These are phyloP conservation scores for Uronychia binucleata DNA, from an alignment of 73 alveolate genomes.

Conservation along the genomic window DNA sequence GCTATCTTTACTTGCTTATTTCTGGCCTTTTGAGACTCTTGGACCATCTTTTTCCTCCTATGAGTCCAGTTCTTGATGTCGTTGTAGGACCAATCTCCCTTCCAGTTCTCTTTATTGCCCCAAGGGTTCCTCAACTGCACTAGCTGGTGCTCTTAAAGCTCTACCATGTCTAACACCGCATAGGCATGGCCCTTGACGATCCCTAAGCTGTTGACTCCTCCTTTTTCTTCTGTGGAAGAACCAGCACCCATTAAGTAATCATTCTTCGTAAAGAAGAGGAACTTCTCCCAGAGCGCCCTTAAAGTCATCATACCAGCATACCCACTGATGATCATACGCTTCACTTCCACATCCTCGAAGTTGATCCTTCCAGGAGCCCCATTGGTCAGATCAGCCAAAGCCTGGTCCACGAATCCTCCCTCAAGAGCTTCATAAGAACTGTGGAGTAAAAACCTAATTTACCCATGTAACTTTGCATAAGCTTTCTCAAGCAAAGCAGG, in stretches of 20 bases:
- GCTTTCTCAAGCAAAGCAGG: conserved; percentile 71
- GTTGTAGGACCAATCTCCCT: conserved; percentile 63
- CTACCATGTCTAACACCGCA: conserved; percentile 71
- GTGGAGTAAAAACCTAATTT: conserved; percentile 4
- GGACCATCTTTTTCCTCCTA: conserved; percentile 71
- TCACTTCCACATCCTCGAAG: conserved; percentile 11
- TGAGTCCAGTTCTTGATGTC: conserved; percentile 62
- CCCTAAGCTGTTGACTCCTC: conserved; percentile 54
- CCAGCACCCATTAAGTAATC: conserved; percentile 56
- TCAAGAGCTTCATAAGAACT: conserved; percentile 66
- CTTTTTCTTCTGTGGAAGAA: conserved; percentile 30
- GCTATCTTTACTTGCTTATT: conserved; percentile 3
- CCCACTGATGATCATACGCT: conserved; percentile 35
- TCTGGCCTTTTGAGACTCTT: conserved; percentile 38
- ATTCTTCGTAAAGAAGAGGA: conserved; percentile 1
- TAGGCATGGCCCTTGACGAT: conserved; percentile 92
- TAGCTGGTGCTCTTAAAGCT: conserved; percentile 78
- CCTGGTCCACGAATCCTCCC: conserved; percentile 75
- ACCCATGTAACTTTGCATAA: conserved; percentile 77
- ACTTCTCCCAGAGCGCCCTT: conserved; percentile 46
- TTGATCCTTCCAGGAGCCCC: conserved; percentile 51
- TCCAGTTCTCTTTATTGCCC: conserved; percentile 77
- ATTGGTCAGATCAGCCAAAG: conserved; percentile 78
- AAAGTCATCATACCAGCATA: conserved; percentile 48
- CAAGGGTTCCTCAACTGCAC: conserved; percentile 93